Evolutionary conservation across 768 basidiomycete genomes (phyloP).

Genomic region (Pisolithus tinctorius): DNA sequence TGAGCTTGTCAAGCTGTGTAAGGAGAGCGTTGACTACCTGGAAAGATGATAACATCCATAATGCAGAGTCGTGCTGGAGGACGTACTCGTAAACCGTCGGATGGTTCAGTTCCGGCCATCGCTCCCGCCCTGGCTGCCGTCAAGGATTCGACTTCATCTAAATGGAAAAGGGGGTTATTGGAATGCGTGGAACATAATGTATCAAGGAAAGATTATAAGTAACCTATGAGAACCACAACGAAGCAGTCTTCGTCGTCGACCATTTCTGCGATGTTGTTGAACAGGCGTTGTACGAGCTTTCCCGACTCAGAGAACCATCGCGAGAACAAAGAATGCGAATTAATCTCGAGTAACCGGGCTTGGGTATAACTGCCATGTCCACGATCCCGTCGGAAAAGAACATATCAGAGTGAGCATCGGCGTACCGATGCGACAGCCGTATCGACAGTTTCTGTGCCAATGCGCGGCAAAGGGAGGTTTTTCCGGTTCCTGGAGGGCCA

Average conservation of each 20-base stretch:
- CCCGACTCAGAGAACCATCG: slow-evolving; percentile 99
- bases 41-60: background rate
- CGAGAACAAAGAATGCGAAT: slow-evolving; percentile 95
- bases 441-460: slow-evolving; percentile 94
- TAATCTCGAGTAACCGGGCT: slow-evolving; percentile 90
- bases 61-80: background rate
- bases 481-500: slow-evolving; percentile 96
- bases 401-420: background rate
- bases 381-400: background rate
- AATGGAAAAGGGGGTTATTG: background rate
- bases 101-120: slow-evolving; percentile 93
- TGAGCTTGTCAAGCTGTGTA: slow-evolving; percentile 94
- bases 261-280: slow-evolving; percentile 82
- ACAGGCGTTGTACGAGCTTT: slow-evolving; percentile 92
- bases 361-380: slow-evolving; percentile 60
- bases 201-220: slow-evolving; percentile 1
- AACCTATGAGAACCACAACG: slow-evolving; percentile 91
- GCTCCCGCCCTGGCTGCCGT: slow-evolving; percentile 93
- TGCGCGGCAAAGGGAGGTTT: slow-evolving; percentile 91
- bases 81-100: slow-evolving; percentile 82
- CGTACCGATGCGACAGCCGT: slow-evolving; percentile 75
- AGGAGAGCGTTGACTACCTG: slow-evolving; percentile 97
- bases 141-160: slow-evolving; percentile 94
- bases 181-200: slow-evolving; percentile 1
- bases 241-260: slow-evolving; percentile 89